phyloP scores from a whole-genome alignment of 768 basidiomycete species.

The Psilocybe subaeruginosa region DNA sequence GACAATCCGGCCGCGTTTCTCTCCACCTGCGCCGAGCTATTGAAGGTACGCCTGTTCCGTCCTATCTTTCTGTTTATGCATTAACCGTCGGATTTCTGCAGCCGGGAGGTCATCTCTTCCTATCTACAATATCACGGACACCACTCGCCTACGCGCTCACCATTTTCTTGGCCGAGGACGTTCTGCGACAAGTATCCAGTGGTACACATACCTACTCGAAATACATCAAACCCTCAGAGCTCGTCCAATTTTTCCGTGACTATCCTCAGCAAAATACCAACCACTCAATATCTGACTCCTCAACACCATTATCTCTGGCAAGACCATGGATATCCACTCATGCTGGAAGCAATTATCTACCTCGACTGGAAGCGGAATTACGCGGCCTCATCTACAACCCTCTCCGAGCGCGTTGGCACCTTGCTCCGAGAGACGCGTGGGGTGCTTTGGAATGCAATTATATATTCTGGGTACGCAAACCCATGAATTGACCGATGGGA shows the following conservation, averaged over 20 bases:
- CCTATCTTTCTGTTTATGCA: neutral
- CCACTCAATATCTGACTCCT: constrained; percentile 11
- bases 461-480: constrained; percentile 86
- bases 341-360: constrained; percentile 45
- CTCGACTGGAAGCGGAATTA: constrained; percentile 75
- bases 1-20: constrained; percentile 89
- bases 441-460: constrained; percentile 73
- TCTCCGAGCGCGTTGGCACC: constrained; percentile 65
- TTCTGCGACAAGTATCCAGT: constrained; percentile 75
- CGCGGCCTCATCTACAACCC: constrained; percentile 81
- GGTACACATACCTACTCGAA: constrained; percentile 95
- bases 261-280: constrained; percentile 38
- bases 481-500: constrained; percentile 28
- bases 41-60: constrained; percentile 64
- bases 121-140: constrained; percentile 91
- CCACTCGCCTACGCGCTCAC: constrained; percentile 53
- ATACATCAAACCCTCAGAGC: constrained; percentile 85
- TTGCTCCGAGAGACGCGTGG: constrained; percentile 62
- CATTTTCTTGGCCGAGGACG: constrained; percentile 74
- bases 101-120: constrained; percentile 95
- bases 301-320: neutral
- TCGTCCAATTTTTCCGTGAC: constrained; percentile 78
- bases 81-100: constrained; percentile 30
- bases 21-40: constrained; percentile 75
- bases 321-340: constrained; percentile 66